These are phyloP conservation scores for Aurantiochytrium sp. DNA, from an alignment of 108 stramenopile species.

Conservation along the genomic window DNA sequence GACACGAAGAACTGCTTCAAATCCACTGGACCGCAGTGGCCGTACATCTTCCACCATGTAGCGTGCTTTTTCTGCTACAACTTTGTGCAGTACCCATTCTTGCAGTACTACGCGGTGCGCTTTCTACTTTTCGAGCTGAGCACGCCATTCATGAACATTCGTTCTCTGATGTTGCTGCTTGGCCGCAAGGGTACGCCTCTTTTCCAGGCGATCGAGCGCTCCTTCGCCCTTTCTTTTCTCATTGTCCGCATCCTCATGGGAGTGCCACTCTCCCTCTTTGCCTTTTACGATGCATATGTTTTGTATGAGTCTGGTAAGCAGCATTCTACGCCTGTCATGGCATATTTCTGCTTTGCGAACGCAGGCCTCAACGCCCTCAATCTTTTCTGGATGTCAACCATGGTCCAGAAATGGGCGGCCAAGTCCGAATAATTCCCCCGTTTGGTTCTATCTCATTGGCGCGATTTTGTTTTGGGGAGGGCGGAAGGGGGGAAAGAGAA, in stretches of 20 bases:
- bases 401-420: neutral
- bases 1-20: neutral
- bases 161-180: neutral
- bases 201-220: neutral
- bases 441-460: too few species aligned
- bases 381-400: neutral
- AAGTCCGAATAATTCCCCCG: too few species aligned
- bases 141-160: neutral
- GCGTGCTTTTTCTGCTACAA: neutral
- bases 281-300: neutral
- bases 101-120: neutral
- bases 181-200: neutral
- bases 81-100: neutral
- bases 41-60: neutral
- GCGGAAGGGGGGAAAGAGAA: too few species aligned
- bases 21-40: neutral
- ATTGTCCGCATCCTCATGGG: conserved; percentile 10
- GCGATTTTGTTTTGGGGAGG: too few species aligned
- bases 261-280: neutral
- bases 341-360: neutral
- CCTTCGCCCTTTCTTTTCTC: neutral
- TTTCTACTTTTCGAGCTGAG: conserved; percentile 10
- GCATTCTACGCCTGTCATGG: neutral
- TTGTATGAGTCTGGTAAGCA: neutral
- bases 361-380: neutral